Base-by-base conservation (phyloP, 495 filamentous ascomycete species). In the Cercophora scortea region DNA sequence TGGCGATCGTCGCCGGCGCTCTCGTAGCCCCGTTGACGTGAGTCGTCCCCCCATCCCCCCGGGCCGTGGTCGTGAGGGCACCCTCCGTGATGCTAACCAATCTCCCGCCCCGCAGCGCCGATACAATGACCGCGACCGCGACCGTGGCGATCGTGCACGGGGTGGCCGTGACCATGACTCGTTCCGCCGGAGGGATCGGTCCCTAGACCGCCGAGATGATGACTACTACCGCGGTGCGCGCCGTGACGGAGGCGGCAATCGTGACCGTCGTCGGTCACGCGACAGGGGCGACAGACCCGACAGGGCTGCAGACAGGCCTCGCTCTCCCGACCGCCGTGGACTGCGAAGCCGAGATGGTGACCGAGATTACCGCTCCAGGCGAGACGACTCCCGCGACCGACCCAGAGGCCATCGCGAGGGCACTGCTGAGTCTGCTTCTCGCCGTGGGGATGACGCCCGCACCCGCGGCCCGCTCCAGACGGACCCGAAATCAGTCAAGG, bases 301-400 rank as follows among this genome's bases (percentile, higher is more conserved):
- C 46, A 68, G 76, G 42, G 42, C 55, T n/a, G 66, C 76, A 32
- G 81, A 83, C 46, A 68, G 76, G 42, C 45, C 55, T n/a, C 64
- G 66, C 33, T 69, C 66, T 3, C 63, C 65, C 6, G 65, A 59
- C 40, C 65, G 62, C 3, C 61, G 60, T 3, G 63, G 66, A 35
- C 82, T 76, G 19, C 63, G 74, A 70, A 83, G 83, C 49, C 70
- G 82, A 63, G 88, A 91, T 17, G 62, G 66, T 13, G 70, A 66
- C 40, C 80, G 84, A 67, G 87, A 90, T 57, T 77, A 84, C 59
- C 81, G 86, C 69, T 69, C 70, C 57, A 87, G 86, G 77, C 85
- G 84, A 82, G 87, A 90, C 75, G 85, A 86, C 57, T 89, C 86
- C 66, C 81, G 84, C 69, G 86, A 90, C 59, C 80, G 81, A 61